Percentiles rank a stretch among this genome's conserved stretches.
Conservation (phyloP, 139 green algal genomes). For the Chlamydomonas asymmetrica region DNA sequence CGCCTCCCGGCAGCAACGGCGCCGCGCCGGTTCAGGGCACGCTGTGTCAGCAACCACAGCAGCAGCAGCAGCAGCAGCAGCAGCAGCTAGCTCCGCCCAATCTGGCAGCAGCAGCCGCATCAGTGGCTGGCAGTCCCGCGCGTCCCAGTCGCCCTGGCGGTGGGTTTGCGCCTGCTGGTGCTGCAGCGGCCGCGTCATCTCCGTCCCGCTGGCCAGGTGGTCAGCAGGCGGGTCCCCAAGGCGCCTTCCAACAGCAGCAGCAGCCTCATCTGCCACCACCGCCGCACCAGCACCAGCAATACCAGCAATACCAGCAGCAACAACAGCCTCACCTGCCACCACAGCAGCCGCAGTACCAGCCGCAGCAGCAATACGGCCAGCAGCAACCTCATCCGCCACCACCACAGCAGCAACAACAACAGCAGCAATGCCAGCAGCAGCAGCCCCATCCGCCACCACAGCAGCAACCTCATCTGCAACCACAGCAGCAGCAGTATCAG, state of each 20-base stretch:
- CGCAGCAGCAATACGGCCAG: neutral
- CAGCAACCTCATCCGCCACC: neutral
- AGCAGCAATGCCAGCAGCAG: neutral
- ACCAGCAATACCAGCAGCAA: constrained; percentile 8
- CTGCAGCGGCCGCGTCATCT: neutral
- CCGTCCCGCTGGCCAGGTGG: too few relatives aligned
- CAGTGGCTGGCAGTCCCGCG: neutral
- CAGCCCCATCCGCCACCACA: neutral
- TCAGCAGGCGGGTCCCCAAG: too few relatives aligned
- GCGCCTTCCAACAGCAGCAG: neutral
- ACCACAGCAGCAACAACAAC: neutral
- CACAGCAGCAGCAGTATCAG: constrained; percentile 10
- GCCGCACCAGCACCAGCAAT: neutral
- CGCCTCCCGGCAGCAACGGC: too few relatives aligned
- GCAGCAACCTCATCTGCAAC: neutral
- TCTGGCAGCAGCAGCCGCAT: neutral
- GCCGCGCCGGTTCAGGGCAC: constrained; percentile 12
- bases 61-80: neutral
- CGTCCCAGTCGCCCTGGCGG: neutral
- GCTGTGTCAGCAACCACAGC: neutral
- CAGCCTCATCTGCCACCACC: neutral
- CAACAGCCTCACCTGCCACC: neutral
- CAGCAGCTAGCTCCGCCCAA: neutral
- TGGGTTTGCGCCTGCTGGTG: neutral
- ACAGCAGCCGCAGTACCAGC: neutral